Conservation (phyloP, 352 stramenopile species). For the Pythium myriotylum region DNA sequence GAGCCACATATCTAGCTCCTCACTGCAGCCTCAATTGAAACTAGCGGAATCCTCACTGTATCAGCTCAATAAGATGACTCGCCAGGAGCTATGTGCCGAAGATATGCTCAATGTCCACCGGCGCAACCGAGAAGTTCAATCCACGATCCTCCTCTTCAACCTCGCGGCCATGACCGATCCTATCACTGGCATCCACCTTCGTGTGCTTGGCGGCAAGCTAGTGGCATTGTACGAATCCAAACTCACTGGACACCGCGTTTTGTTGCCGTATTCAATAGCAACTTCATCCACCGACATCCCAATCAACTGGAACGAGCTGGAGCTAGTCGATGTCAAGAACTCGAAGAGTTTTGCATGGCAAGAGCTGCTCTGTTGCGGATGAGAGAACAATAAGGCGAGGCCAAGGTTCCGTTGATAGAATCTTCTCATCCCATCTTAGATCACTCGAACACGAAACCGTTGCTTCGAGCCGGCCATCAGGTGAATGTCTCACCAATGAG, state of each 20-base stretch:
- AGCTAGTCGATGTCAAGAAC: slow-evolving; percentile 5
- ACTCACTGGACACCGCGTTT: neutral
- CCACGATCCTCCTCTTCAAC: slow-evolving; percentile 10
- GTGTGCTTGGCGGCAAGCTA: neutral
- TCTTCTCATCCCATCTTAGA: no score
- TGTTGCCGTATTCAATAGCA: neutral
- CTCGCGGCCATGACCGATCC: slow-evolving; percentile 17
- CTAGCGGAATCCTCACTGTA: no score
- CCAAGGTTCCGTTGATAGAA: no score
- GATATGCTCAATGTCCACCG: no score
- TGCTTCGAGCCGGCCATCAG: no score
- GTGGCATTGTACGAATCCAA: neutral
- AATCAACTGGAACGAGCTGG: slow-evolving; percentile 9
- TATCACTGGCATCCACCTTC: slow-evolving; percentile 1
- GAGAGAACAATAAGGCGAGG: no score
- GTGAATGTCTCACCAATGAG: no score
- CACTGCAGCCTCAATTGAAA: no score
- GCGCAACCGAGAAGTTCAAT: slow-evolving; percentile 6
- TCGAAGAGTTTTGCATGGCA: neutral
- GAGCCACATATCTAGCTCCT: neutral
- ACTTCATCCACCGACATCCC: neutral
- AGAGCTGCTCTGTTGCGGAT: slow-evolving; percentile 2
- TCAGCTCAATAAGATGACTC: no score
- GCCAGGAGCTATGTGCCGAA: no score
- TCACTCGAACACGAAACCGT: no score